These are phyloP conservation scores for Naematelia encephala DNA, from an alignment of 768 basidiomycete species.

Conservation along the genomic window DNA sequence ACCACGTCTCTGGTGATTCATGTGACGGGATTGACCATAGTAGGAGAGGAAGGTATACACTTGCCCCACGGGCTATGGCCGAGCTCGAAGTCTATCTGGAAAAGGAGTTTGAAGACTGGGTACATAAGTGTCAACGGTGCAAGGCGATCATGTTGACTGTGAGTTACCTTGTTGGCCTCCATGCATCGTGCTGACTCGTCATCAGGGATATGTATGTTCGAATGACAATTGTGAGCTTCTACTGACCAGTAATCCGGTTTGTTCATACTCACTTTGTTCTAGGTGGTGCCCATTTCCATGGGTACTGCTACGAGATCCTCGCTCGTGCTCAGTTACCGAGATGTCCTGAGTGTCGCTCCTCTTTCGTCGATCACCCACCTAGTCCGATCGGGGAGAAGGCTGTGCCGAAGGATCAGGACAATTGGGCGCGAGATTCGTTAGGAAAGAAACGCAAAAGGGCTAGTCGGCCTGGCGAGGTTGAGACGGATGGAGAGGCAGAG, in stretches of 20 bases:
- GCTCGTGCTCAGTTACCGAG: slow-evolving; percentile 7
- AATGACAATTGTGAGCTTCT: slow-evolving; percentile 24
- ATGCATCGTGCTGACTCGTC: background rate
- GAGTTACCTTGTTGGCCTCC: slow-evolving; percentile 9
- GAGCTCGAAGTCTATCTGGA: slow-evolving; percentile 40
- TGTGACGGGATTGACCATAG: slow-evolving; percentile 6
- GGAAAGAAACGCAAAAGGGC: background rate
- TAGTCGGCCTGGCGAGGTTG: background rate
- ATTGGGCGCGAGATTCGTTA: slow-evolving; percentile 5
- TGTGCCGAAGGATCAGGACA: slow-evolving; percentile 25
- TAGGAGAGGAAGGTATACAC: slow-evolving; percentile 39
- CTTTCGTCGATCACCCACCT: slow-evolving; percentile 16
- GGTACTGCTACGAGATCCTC: slow-evolving; percentile 30
- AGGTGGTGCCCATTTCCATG: slow-evolving; percentile 39
- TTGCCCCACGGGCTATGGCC: slow-evolving; percentile 32
- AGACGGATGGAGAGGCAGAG: slow-evolving; percentile 3
- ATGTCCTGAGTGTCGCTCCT: slow-evolving; percentile 31
- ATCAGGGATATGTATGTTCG: slow-evolving; percentile 29
- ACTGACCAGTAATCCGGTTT: too few species aligned
- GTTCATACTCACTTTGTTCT: background rate
- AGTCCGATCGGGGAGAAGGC: slow-evolving; percentile 41
- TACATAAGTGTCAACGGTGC: slow-evolving; percentile 39
- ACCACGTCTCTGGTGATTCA: background rate
- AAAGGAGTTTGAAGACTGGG: slow-evolving; percentile 30
- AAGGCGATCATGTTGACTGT: slow-evolving; percentile 36